Evolutionary conservation across 2,329 filamentous ascomycete genomes (phyloP).

Genomic region (Aspergillus sp.): DNA sequence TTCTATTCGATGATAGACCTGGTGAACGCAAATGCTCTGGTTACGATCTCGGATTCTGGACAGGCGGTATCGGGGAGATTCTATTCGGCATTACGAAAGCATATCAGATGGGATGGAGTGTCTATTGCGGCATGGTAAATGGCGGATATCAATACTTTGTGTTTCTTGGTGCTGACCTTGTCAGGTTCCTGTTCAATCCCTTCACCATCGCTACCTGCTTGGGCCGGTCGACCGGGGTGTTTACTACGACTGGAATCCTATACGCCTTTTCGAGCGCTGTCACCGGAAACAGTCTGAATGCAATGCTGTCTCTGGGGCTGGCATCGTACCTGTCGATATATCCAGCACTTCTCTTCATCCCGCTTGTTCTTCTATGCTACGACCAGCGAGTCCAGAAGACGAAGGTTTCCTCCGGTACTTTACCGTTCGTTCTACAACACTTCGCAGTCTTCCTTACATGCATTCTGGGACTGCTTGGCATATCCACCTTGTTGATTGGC

Average conservation of each 20-base stretch:
- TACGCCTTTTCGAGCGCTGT: slow-evolving; percentile 81
- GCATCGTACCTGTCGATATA: slow-evolving; percentile 93
- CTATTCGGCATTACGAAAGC: slow-evolving; percentile 76
- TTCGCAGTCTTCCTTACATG: slow-evolving; percentile 57
- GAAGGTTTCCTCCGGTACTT: slow-evolving; percentile 30
- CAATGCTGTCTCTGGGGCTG: slow-evolving; percentile 82
- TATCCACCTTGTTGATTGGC: slow-evolving; percentile 73
- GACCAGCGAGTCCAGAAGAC: slow-evolving; percentile 58
- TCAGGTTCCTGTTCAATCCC: slow-evolving; percentile 90
- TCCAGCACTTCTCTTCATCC: slow-evolving; percentile 80
- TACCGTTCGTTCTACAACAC: slow-evolving; percentile 58
- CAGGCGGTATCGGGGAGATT: slow-evolving; percentile 72
- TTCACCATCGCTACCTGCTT: slow-evolving; percentile 91
- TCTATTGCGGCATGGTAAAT: slow-evolving; percentile 75
- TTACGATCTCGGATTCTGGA: slow-evolving; percentile 76
- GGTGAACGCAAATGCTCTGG: slow-evolving; percentile 76
- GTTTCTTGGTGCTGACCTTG: slow-evolving; percentile 7
- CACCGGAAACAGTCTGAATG: slow-evolving; percentile 68
- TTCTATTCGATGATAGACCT: slow-evolving; percentile 82
- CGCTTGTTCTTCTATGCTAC: slow-evolving; percentile 77
- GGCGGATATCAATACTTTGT: not conserved
- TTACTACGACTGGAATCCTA: slow-evolving; percentile 85
- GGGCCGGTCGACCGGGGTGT: slow-evolving; percentile 82
- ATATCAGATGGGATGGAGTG: slow-evolving; percentile 71
- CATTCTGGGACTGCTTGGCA: slow-evolving; percentile 64